Percentiles rank a stretch among this genome's conserved stretches.
Conservation (phyloP, 257 asterid genomes). For the Solanum boliviense region DNA sequence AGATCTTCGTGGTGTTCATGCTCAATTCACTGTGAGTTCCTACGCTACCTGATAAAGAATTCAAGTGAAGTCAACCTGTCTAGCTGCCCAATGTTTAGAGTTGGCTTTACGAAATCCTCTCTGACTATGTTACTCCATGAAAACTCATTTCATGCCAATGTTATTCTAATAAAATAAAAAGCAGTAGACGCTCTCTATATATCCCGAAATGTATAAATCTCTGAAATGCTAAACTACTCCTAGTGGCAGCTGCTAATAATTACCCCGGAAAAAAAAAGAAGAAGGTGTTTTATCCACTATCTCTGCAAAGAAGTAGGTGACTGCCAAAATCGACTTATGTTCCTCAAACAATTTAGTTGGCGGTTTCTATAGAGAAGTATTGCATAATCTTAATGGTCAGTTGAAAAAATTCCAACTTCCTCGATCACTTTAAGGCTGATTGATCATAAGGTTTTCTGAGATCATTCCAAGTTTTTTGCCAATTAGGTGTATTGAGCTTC, state of each 20-base stretch:
- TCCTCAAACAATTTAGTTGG: background rate
- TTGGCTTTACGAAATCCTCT: background rate
- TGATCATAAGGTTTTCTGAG: background rate
- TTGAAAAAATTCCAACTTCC: background rate
- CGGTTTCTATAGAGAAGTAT: background rate
- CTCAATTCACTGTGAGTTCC: conserved; percentile 70
- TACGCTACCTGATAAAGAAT: background rate
- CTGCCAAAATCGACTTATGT: background rate
- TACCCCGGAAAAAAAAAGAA: background rate
- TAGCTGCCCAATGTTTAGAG: background rate
- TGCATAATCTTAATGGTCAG: background rate
- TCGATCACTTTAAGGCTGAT: background rate
- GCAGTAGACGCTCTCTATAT: background rate
- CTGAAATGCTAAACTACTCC: background rate
- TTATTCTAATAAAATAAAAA: background rate
- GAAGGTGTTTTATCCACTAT: background rate
- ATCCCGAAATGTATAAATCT: background rate
- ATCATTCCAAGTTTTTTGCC: background rate
- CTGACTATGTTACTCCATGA: background rate
- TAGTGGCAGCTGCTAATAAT: background rate
- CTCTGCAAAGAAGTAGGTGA: background rate
- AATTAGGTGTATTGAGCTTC: background rate
- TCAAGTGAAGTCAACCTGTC: background rate
- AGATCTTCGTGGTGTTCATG: conserved; percentile 80
- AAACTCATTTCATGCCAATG: background rate